Evolutionary conservation across 2,329 filamentous ascomycete genomes (phyloP), one percentile per base, ranked within the genome.

Genomic region (Trichoderma aggressivum): DNA sequence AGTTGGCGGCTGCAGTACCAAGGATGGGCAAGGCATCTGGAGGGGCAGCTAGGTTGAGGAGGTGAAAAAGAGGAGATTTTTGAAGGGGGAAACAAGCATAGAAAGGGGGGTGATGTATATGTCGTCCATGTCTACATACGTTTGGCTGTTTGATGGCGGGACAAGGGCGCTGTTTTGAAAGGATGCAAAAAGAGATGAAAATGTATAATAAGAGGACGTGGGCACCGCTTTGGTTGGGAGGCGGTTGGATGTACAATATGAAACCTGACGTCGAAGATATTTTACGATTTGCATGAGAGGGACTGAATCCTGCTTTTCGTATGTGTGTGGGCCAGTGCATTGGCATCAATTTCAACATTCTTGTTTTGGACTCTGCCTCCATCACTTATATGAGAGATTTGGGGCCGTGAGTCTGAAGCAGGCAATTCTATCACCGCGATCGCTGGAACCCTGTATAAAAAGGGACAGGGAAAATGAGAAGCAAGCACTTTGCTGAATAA

Each of bases 1-100:
- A 81, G 75, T 67, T 79, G 71, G 77, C 79, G 65, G 72, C 75
- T 16, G 77, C 74, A 26, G 77, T 73, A 18, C 61, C 69, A 18
- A 77, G 74, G 71, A 30, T 12, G 43, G 36, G 36, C 2, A 69
- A 69, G 47, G 65, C 69, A 43, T 34, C 71, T 18, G 72, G 73
- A 10, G 75, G 73, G 4, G 60, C 47, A 28, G 72, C 62, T 66
- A 74, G 77, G 14, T 73, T 70, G 28, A 75, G 74, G 74, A 77
- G 75, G 72, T 79, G n/a, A 72, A 64, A 75, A 71, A 2, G 30
- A 18, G 18, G 26, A 14, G 16, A n/a, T 3, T 14, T 14, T 32
- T n/a, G n/a, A 58, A 28, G 6, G 6, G 2, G 12, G n/a, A 58
- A 34, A 7, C 1, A 21, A 32, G 8, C 12, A 21, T n/a, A 30